These are phyloP conservation scores for Brasenia schreberi DNA, from an alignment of 164 flowering plant genomes.

Conservation along the genomic window DNA sequence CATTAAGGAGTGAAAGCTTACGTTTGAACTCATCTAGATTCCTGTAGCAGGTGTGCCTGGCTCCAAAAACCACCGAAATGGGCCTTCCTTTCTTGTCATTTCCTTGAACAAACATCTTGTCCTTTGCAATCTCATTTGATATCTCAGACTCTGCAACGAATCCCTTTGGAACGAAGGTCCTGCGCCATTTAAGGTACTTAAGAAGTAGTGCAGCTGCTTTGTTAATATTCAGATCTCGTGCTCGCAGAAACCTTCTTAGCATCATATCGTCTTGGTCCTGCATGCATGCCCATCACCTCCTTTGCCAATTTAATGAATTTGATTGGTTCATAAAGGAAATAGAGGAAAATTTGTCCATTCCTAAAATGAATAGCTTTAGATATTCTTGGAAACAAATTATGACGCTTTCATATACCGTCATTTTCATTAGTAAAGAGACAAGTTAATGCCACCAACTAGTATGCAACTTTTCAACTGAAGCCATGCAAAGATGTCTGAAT, in stretches of 20 bases:
- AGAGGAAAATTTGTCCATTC: not conserved
- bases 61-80: constrained; percentile 21
- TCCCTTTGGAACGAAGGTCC: constrained; percentile 45
- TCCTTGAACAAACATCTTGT: constrained; percentile 69
- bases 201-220: constrained; percentile 50
- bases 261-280: constrained; percentile 61
- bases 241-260: constrained; percentile 73
- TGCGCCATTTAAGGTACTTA: constrained; percentile 62
- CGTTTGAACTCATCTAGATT: constrained; percentile 65
- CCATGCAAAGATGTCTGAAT: too few relatives aligned
- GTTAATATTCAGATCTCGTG: constrained; percentile 58
- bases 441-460: too few relatives aligned
- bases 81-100: constrained; percentile 57
- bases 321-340: not conserved
- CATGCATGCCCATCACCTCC: not conserved
- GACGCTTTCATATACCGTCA: too few relatives aligned
- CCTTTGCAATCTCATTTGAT: constrained; percentile 43
- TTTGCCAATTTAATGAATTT: not conserved
- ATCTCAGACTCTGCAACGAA: constrained; percentile 36
- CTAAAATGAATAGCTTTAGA: too few relatives aligned
- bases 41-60: constrained; percentile 30
- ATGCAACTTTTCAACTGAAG: too few relatives aligned
- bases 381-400: too few relatives aligned
- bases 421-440: too few relatives aligned
- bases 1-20: constrained; percentile 11